phyloP scores from a whole-genome alignment of 1,284 basidiomycete genomes.

The Apiotrichum mycotoxinovorans region DNA sequence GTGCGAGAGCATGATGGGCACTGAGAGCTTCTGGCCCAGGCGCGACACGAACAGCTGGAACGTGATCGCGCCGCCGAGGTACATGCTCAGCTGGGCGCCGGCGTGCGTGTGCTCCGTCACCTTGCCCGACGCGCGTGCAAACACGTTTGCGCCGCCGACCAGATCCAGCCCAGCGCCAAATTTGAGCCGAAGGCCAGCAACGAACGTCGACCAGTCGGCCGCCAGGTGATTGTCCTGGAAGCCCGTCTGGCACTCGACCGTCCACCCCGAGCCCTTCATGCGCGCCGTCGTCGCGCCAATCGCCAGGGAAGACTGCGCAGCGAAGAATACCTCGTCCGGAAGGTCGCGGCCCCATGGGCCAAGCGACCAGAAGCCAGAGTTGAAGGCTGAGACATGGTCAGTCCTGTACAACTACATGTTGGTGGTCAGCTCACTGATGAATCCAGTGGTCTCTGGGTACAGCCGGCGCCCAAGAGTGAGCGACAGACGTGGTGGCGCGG shows the following conservation, averaged over 20 bases:
- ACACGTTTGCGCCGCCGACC: conserved; percentile 31
- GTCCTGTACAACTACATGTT: not conserved
- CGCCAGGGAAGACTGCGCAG: conserved; percentile 38
- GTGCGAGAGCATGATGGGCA: conserved; percentile 59
- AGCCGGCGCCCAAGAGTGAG: conserved; percentile 52
- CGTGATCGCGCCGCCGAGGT: conserved; percentile 31
- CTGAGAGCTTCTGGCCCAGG: conserved; percentile 56
- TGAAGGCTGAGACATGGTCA: conserved; percentile 31
- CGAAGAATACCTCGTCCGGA: conserved; percentile 7
- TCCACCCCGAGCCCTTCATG: conserved; percentile 44
- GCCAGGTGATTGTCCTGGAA: conserved; percentile 33
- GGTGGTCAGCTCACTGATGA: conserved; percentile 35
- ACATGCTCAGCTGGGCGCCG: conserved; percentile 35
- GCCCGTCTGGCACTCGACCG: conserved; percentile 42
- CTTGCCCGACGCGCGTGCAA: conserved; percentile 42
- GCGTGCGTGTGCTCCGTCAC: conserved; percentile 38
- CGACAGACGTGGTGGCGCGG: conserved; percentile 49
- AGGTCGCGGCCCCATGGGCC: conserved; percentile 49
- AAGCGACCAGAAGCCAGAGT: conserved; percentile 51
- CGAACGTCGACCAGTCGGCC: conserved; percentile 49
- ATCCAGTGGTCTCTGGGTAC: conserved; percentile 47
- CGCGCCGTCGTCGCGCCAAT: conserved; percentile 42
- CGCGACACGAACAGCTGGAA: conserved; percentile 34
- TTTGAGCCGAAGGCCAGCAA: conserved; percentile 52
- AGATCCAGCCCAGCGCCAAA: conserved; percentile 42